Percentiles rank a stretch among this genome's conserved stretches.
Conservation (phyloP, 192 early-diverging fungal genomes). For the Jimgerdemannia flammicorona region DNA sequence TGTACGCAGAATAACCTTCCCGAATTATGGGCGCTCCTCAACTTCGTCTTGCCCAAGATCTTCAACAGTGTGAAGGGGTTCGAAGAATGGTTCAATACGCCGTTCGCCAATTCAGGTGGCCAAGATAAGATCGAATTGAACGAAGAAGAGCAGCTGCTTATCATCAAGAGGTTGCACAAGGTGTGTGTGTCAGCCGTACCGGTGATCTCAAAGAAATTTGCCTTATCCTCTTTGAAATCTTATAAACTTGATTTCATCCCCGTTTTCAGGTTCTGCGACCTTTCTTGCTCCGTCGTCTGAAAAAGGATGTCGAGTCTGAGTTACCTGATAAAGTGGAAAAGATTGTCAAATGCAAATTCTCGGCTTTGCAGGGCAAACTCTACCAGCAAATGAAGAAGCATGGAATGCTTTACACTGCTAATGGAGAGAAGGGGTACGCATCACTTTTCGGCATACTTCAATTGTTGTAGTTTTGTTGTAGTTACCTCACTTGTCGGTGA, state of each 20-base stretch:
- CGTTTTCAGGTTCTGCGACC: conserved; percentile 73
- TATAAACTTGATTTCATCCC: not conserved
- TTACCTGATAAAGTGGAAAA: conserved; percentile 96
- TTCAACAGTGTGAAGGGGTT: conserved; percentile 97
- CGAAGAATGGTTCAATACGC: conserved; percentile 99
- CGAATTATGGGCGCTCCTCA: conserved; percentile 94
- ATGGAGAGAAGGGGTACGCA: conserved; percentile 54
- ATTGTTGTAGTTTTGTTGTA: not conserved
- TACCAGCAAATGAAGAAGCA: conserved; percentile 86
- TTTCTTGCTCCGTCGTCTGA: conserved; percentile 92
- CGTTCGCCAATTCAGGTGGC: conserved; percentile 75
- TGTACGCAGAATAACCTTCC: conserved; percentile 84
- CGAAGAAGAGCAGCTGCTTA: conserved; percentile 97
- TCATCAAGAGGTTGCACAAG: conserved; percentile 96
- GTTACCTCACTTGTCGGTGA: not conserved
- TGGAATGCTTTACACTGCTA: conserved; percentile 66
- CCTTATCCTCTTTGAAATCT: not conserved
- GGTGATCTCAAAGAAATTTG: no score
- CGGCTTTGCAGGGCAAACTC: conserved; percentile 77
- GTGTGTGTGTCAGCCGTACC: conserved; percentile 15
- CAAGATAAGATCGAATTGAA: conserved; percentile 91
- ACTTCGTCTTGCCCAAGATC: conserved; percentile 94
- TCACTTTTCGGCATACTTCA: not conserved
- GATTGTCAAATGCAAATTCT: conserved; percentile 90
- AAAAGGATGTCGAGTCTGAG: conserved; percentile 98